These are phyloP conservation scores for Ophiostoma australiae DNA, from an alignment of 2,329 filamentous ascomycete genomes.

Conservation along the genomic window DNA sequence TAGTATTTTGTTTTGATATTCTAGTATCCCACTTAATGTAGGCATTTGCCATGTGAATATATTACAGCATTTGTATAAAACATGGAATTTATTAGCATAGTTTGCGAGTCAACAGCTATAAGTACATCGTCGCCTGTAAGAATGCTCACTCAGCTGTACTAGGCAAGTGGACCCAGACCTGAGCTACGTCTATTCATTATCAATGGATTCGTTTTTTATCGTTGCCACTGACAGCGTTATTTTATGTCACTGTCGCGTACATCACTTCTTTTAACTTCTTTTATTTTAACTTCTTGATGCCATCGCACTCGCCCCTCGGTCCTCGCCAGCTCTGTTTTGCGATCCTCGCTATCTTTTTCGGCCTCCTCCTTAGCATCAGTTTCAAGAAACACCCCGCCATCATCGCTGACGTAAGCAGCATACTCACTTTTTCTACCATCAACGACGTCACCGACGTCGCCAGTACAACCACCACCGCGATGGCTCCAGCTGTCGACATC, in stretches of 20 bases:
- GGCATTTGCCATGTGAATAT: not conserved
- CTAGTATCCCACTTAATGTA: not conserved
- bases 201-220: not conserved
- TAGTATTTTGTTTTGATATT: not conserved
- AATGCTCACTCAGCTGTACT: not conserved
- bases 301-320: not conserved
- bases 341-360: not conserved
- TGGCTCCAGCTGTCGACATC: conserved; percentile 34
- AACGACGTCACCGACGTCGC: not conserved
- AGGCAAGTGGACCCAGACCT: not conserved
- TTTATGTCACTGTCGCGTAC: not conserved
- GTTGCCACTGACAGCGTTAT: not conserved
- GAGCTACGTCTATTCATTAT: not conserved
- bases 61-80: too few relatives aligned
- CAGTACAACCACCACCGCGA: conserved; percentile 27
- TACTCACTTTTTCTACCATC: not conserved
- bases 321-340: not conserved
- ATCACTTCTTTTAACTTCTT: not conserved
- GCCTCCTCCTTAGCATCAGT: not conserved
- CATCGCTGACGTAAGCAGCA: not conserved
- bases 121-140: not conserved
- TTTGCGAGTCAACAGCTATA: not conserved
- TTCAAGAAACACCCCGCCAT: not conserved
- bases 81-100: too few relatives aligned
- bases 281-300: not conserved